phyloP scores from a whole-genome alignment of 2,329 filamentous ascomycete genomes.

The Elsinoe ampelina region DNA sequence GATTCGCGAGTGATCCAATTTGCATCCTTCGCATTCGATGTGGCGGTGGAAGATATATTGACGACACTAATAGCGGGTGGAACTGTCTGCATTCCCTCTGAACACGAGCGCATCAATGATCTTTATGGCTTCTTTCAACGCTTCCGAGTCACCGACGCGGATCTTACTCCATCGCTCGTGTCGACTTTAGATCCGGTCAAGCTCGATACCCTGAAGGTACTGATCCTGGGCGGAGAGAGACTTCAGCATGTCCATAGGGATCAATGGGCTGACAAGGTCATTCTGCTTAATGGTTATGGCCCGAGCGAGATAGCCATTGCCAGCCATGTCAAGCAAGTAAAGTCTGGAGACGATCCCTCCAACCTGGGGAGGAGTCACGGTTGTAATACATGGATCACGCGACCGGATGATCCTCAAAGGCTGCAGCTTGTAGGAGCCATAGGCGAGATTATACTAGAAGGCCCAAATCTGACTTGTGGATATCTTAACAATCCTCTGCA shows the following conservation, averaged over 20 bases:
- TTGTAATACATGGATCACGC: conserved; percentile 23
- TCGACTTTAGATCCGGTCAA: conserved; percentile 16
- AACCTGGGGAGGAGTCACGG: conserved; percentile 14
- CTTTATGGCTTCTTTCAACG: conserved; percentile 15
- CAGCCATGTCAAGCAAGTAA: conserved; percentile 8
- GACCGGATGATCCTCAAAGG: conserved; percentile 19
- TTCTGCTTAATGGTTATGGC: conserved; percentile 18
- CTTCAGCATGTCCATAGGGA: neutral
- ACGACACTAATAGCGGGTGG: conserved; percentile 18
- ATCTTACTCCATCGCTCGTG: conserved; percentile 17
- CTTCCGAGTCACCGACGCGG: conserved; percentile 15
- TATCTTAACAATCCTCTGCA: conserved; percentile 29
- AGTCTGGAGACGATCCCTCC: neutral
- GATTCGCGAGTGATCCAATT: neutral
- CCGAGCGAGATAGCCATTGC: conserved; percentile 18
- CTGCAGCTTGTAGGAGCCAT: conserved; percentile 35
- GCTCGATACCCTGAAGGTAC: conserved; percentile 13
- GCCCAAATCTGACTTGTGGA: conserved; percentile 34
- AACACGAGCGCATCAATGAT: conserved; percentile 17
- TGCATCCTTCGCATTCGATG: conserved; percentile 15
- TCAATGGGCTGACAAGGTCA: neutral
- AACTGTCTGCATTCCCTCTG: conserved; percentile 19
- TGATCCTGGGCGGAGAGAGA: conserved; percentile 9
- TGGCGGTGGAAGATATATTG: conserved; percentile 19
- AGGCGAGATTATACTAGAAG: conserved; percentile 40